A percentile compares a stretch with the other conserved stretches of the same genome.
Conservation (phyloP, 202 grass and related monocot genomes). For the Dendrocalamus latiflorus region DNA sequence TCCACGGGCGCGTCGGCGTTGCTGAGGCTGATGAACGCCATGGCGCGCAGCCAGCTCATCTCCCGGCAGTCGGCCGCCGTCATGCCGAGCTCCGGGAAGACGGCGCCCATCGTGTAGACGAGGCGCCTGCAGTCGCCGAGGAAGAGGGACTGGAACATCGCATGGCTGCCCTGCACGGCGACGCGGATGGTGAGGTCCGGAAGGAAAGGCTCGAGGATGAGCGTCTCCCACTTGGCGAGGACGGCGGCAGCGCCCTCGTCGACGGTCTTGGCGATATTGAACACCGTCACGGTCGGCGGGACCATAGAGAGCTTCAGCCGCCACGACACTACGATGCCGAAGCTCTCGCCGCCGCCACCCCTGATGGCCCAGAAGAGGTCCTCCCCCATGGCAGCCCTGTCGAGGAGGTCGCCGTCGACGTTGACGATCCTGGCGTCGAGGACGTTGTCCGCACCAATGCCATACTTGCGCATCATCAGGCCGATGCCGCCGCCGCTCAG, state of each 20-base stretch:
- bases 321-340: conserved; percentile 43
- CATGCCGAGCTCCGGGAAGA: conserved; percentile 40
- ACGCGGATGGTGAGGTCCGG: conserved; percentile 29
- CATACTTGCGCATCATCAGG: conserved; percentile 32
- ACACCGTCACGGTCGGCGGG: conserved; percentile 22
- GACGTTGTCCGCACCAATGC: conserved; percentile 33
- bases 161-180: neutral
- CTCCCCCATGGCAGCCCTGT: conserved; percentile 37
- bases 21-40: conserved; percentile 18
- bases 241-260: neutral
- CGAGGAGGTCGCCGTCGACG: conserved; percentile 21
- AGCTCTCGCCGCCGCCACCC: conserved; percentile 48
- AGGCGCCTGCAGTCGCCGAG: conserved; percentile 32
- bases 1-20: neutral
- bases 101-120: neutral
- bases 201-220: neutral
- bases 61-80: conserved; percentile 29
- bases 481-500: conserved; percentile 43
- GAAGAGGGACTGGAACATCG: conserved; percentile 39
- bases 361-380: conserved; percentile 60
- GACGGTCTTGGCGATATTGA: neutral
- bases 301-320: conserved; percentile 31
- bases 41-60: conserved; percentile 42
- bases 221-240: conserved; percentile 35
- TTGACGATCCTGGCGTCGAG: conserved; percentile 42